phyloP scores from a whole-genome alignment of 148 eudicot species.

The Limonium bicolor region DNA sequence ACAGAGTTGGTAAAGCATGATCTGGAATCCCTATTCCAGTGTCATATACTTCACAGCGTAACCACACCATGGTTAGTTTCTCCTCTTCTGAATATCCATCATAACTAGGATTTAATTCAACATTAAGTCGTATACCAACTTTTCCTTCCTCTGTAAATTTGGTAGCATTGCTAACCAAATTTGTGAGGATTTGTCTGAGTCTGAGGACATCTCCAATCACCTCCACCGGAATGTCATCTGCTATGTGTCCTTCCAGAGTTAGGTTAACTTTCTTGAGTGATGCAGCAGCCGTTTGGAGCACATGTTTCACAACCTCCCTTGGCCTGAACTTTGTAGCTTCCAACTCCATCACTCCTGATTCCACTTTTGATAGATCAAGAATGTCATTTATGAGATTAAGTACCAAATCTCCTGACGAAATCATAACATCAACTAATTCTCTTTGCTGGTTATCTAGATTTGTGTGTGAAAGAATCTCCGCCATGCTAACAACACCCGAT shows the following conservation, averaged over 20 bases:
- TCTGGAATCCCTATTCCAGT: constrained; percentile 98
- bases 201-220: constrained; percentile 87
- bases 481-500: constrained; percentile 89
- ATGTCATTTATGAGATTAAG: constrained; percentile 90
- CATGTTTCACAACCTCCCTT: constrained; percentile 87
- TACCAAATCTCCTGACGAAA: constrained; percentile 88
- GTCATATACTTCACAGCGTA: constrained; percentile 85
- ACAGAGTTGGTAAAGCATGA: constrained; percentile 73
- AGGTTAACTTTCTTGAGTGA: constrained; percentile 65
- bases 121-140: constrained; percentile 70
- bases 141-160: constrained; percentile 94
- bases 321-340: constrained; percentile 94
- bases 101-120: constrained; percentile 32
- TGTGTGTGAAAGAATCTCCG: constrained; percentile 70
- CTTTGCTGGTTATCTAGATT: constrained; percentile 60
- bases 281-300: constrained; percentile 91
- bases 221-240: constrained; percentile 76
- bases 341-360: constrained; percentile 93
- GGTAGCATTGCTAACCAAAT: constrained; percentile 90
- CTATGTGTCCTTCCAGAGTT: constrained; percentile 67
- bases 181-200: constrained; percentile 94
- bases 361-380: constrained; percentile 88
- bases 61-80: constrained; percentile 49
- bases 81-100: constrained; percentile 16
- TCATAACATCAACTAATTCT: constrained; percentile 60